phyloP scores from a whole-genome alignment of 176 grass and related monocot genomes.

The Saccharum officinarum region DNA sequence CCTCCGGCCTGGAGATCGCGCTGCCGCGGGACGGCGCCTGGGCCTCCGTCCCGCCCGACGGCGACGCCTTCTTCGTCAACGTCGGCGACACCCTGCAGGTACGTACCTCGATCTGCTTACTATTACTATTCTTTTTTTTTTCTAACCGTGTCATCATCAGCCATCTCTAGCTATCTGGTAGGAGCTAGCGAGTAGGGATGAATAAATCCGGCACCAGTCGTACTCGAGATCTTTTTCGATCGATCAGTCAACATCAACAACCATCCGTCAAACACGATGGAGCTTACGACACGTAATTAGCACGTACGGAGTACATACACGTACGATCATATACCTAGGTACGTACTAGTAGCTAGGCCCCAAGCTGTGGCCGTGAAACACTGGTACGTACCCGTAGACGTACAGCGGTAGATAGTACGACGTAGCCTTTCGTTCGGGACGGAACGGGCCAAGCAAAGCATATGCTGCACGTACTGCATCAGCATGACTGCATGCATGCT shows the following conservation, averaged over 20 bases:
- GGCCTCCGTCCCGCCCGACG: conserved; percentile 77
- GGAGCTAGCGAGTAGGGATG: no score
- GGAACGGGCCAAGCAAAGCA: no score
- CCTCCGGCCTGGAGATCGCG: conserved; percentile 74
- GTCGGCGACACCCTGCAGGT: conserved; percentile 91
- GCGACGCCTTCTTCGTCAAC: conserved; percentile 79
- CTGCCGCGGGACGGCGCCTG: conserved; percentile 49
- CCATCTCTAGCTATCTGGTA: no score
- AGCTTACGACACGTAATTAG: neutral
- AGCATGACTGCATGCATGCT: no score
- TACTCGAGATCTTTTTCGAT: neutral
- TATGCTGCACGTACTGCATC: no score
- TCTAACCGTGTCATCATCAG: neutral
- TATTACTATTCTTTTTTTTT: neutral
- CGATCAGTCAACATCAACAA: neutral
- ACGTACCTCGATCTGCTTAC: neutral
- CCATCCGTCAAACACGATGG: neutral
- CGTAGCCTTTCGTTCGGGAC: no score
- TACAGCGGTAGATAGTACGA: no score
- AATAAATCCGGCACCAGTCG: neutral
- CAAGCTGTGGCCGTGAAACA: no score
- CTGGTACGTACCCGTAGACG: no score
- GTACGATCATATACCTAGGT: no score
- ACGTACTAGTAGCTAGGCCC: no score
- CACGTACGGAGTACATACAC: no score